Percentiles rank a stretch among this genome's conserved stretches.
These are phyloP conservation scores for Hypomyces perniciosus DNA, from an alignment of 2,329 filamentous ascomycete genomes.

Conservation along the genomic window DNA sequence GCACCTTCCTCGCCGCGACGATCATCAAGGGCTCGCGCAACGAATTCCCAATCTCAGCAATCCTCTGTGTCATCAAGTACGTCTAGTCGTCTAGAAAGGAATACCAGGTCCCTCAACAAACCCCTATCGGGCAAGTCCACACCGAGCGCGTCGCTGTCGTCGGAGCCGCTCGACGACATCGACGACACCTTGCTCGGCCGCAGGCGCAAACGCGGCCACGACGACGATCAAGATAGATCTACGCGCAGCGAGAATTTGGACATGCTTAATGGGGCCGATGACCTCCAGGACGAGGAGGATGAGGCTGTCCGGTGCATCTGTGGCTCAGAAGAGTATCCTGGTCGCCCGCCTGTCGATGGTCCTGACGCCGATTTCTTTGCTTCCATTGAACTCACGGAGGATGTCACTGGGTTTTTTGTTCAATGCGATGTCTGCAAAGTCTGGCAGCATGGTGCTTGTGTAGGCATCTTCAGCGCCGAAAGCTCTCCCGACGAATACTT, in stretches of 20 bases:
- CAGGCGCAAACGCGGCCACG: conserved; percentile 70
- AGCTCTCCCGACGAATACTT: conserved; percentile 96
- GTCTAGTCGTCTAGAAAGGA: conserved; percentile 69
- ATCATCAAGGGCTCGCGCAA: conserved; percentile 82
- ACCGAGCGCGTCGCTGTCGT: conserved; percentile 66
- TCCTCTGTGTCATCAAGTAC: conserved; percentile 76
- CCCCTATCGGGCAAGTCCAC: conserved; percentile 70
- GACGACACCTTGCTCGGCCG: conserved; percentile 69
- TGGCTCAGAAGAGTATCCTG: conserved; percentile 90
- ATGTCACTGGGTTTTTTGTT: conserved; percentile 91
- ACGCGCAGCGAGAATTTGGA: conserved; percentile 38
- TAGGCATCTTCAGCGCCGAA: conserved; percentile 92
- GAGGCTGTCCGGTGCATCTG: conserved; percentile 95
- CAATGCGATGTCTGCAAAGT: conserved; percentile 98
- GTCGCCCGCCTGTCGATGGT: conserved; percentile 61
- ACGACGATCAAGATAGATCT: conserved; percentile 50
- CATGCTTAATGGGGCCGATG: conserved; percentile 59
- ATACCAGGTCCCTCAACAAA: conserved; percentile 66
- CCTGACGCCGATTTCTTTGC: conserved; percentile 52
- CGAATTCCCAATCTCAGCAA: conserved; percentile 69
- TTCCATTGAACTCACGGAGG: conserved; percentile 64
- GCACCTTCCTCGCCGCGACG: conserved; percentile 68
- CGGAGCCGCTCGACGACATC: conserved; percentile 59
- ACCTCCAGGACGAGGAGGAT: conserved; percentile 73
- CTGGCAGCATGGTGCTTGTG: conserved; percentile 97